Percentiles rank a stretch among this genome's conserved stretches.
These are phyloP conservation scores for Quercus suber DNA, from an alignment of 306 rosid genomes.

Conservation along the genomic window DNA sequence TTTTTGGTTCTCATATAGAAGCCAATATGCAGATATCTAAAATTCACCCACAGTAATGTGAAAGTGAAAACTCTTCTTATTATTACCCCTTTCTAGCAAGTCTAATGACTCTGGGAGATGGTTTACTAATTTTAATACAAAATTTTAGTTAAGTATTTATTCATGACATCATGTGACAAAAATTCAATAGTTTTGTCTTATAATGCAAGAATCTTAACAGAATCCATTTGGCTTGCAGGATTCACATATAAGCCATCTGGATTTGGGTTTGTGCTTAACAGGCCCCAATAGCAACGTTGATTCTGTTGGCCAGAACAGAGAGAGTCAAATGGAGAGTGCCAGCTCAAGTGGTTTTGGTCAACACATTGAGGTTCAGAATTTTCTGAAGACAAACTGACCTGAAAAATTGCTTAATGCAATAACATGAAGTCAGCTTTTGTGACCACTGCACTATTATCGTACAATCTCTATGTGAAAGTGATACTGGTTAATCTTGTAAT, in stretches of 20 bases:
- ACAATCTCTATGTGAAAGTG: conserved; percentile 9
- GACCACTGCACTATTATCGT: conserved; percentile 9
- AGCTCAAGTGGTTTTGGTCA: conserved; percentile 29
- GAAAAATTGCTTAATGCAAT: not conserved
- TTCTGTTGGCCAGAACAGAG: conserved; percentile 3
- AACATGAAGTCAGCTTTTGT: not conserved
- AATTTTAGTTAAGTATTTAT: not conserved
- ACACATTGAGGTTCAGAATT: conserved; percentile 18
- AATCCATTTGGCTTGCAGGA: conserved; percentile 33
- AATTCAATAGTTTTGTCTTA: not conserved
- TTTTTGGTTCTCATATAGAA: not conserved
- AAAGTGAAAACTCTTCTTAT: not conserved
- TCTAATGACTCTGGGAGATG: not conserved
- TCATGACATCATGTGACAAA: not conserved
- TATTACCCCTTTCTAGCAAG: not conserved
- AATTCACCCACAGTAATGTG: not conserved
- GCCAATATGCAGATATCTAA: not conserved
- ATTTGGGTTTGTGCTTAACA: conserved; percentile 48
- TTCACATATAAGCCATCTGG: conserved; percentile 35
- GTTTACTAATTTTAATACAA: not conserved
- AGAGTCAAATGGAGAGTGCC: conserved; percentile 20
- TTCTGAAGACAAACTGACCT: conserved; percentile 3
- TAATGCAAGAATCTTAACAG: not conserved
- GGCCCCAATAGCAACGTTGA: conserved; percentile 28
- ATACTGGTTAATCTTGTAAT: conserved; percentile 10